Conservation (phyloP, 208 protist genomes). For the Acanthamoeba castellanii region DNA sequence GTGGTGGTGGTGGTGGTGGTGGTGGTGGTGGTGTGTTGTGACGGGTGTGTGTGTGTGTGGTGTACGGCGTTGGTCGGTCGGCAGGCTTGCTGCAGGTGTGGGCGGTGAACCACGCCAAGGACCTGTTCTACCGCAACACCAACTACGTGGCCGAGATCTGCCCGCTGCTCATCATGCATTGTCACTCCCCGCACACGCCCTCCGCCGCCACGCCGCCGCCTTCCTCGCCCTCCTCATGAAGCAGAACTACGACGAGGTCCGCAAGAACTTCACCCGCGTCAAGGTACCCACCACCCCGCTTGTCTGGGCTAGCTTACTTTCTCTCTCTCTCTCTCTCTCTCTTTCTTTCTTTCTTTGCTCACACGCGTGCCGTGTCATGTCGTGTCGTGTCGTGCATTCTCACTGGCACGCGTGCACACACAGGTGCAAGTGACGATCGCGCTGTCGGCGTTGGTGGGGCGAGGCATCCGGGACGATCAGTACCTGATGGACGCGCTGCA, state of each 20-base stretch:
- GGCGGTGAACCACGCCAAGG: conserved; percentile 34
- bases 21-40: too few relatives aligned
- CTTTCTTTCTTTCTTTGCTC: too few relatives aligned
- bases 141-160: conserved; percentile 51
- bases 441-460: conserved; percentile 5
- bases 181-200: background rate
- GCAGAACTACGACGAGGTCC: conserved; percentile 69
- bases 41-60: background rate
- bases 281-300: background rate
- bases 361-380: too few relatives aligned
- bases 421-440: conserved; percentile 67
- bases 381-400: too few relatives aligned
- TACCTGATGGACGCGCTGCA: conserved; percentile 13
- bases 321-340: too few relatives aligned
- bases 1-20: too few relatives aligned
- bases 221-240: conserved; percentile 31
- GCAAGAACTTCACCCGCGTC: conserved; percentile 72
- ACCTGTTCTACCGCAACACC: conserved; percentile 69
- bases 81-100: conserved; percentile 4
- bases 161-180: conserved; percentile 14
- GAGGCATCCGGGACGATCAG: conserved; percentile 27
- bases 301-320: too few relatives aligned
- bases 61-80: background rate
- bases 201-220: conserved; percentile 16
- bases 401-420: too few relatives aligned